Evolutionary conservation across 805 yeast species (phyloP), one percentile per base, ranked within the genome.

Genomic region (Nakazawaea populi): DNA sequence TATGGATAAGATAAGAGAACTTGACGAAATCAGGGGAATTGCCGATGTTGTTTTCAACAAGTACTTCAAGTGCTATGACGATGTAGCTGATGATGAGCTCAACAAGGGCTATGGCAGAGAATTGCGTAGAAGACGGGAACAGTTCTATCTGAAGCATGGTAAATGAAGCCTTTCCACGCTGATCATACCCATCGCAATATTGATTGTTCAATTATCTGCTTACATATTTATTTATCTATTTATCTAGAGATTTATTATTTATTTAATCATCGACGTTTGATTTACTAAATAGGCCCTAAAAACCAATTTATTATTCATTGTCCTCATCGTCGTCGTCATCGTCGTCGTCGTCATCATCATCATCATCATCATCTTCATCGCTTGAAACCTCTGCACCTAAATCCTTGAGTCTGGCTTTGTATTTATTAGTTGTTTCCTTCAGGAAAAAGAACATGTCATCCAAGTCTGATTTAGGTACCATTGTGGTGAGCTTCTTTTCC

Each of bases 361-460:
- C 87, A 2, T 81, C 87, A 1, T 78, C 86, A 0, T 74, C 83
- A 0, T 82, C 89, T 29, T 84, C 90, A 49, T 85, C 92, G 45
- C 88, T 81, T 5, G 89, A 82, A 1, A 83, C 74, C 1, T 76
- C 83, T 48, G 75, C 80, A 0, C 88, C 89, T 4, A 82, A 59
- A 0, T 62, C 69, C 51, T 70, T 72, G 38, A 85, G 71, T 52
- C 70, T 73, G 6, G 65, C 59, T 60, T 83, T 84, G 62, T 87
- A 83, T 54, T 72, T 72, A 32, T 73, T 69, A 52, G 80, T 80
- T 55, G 77, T 79, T 44, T 88, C 96, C 18, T 86, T 79, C 64
- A 90, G 80, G 18, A 90, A 69, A 28, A 89, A 66, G 82, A 89
- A 77, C 58, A 89, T 65, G 55, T 88, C 96, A 58, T 89, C 96